phyloP scores from a whole-genome alignment of 768 basidiomycete species.

The Suillus paluster region DNA sequence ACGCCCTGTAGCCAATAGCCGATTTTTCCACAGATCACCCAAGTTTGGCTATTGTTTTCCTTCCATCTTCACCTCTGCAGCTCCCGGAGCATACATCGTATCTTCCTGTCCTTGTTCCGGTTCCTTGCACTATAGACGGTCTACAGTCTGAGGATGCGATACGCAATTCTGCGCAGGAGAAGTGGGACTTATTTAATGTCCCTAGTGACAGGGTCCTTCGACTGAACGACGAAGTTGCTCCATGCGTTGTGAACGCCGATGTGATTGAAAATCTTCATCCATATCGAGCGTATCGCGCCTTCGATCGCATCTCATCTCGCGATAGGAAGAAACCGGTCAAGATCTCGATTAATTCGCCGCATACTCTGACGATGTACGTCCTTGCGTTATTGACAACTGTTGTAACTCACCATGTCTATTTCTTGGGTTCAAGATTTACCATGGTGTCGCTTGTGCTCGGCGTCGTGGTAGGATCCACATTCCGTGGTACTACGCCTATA shows the following conservation, averaged over 20 bases:
- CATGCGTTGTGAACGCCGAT: slow-evolving; percentile 51
- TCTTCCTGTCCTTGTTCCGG: slow-evolving; percentile 57
- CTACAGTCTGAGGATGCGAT: slow-evolving; percentile 33
- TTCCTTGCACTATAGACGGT: slow-evolving; percentile 22
- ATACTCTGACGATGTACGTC: slow-evolving; percentile 71
- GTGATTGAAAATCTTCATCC: slow-evolving; percentile 48
- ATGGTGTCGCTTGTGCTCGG: slow-evolving; percentile 71
- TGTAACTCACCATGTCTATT: slow-evolving; percentile 12
- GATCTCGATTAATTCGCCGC: slow-evolving; percentile 50
- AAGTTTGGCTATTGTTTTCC: slow-evolving; percentile 70
- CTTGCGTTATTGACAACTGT: slow-evolving; percentile 10
- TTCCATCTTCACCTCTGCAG: slow-evolving; percentile 51
- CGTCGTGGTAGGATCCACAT: slow-evolving; percentile 40
- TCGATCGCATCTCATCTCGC: slow-evolving; percentile 48
- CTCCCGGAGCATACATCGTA: slow-evolving; percentile 50
- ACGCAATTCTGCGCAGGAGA: slow-evolving; percentile 34
- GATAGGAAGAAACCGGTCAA: slow-evolving; percentile 37
- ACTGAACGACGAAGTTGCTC: slow-evolving; percentile 36
- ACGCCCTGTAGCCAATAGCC: slow-evolving; percentile 42
- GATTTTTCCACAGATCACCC: slow-evolving; percentile 46
- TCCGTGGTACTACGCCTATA: slow-evolving; percentile 22
- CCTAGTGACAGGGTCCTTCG: slow-evolving; percentile 46
- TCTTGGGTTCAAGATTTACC: slow-evolving; percentile 54
- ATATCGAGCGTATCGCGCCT: slow-evolving; percentile 45
- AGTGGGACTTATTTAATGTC: slow-evolving; percentile 49